These are phyloP conservation scores for Botrytis hyacinthi DNA, from an alignment of 2,329 filamentous ascomycete genomes.

Conservation along the genomic window DNA sequence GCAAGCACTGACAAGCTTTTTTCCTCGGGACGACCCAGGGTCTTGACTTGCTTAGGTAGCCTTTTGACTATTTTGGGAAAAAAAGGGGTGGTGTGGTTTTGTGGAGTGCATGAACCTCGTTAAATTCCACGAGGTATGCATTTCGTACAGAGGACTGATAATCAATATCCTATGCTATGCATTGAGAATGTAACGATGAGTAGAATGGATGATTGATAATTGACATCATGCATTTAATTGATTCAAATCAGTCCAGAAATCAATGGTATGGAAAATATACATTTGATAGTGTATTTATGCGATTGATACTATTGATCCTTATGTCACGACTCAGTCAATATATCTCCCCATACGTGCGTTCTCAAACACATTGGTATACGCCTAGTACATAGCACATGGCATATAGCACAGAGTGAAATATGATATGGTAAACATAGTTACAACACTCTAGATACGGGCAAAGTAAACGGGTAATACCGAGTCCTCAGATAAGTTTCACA, in stretches of 20 bases:
- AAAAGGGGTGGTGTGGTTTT: background rate
- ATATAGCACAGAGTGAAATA: background rate
- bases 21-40: background rate
- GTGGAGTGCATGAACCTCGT: slow-evolving; percentile 2
- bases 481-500: background rate
- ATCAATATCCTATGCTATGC: background rate
- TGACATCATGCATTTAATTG: background rate
- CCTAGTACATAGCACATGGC: background rate
- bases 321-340: background rate
- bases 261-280: background rate
- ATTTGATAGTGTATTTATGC: background rate
- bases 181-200: background rate
- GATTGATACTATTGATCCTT: background rate
- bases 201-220: background rate
- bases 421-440: background rate
- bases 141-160: background rate
- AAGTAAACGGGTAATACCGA: background rate
- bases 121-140: background rate
- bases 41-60: too few relatives aligned
- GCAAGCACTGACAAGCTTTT: background rate
- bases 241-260: background rate
- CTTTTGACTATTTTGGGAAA: background rate
- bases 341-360: background rate
- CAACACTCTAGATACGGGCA: background rate
- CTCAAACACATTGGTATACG: background rate